Evolutionary conservation across 177 flowering plant species (phyloP).

Genomic region (Vitis hybrid): DNA sequence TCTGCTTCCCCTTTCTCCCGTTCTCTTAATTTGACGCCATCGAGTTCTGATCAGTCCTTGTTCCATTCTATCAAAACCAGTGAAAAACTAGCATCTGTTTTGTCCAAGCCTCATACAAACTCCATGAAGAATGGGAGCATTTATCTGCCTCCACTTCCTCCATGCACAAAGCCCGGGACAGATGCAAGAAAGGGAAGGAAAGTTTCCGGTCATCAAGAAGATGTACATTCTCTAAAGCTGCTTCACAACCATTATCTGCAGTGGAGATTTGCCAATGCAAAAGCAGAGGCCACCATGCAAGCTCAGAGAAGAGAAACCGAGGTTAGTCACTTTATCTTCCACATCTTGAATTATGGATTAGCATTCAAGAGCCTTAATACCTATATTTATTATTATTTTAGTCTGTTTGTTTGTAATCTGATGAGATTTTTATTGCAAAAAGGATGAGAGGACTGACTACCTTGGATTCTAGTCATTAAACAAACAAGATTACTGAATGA

Average conservation of each 20-base stretch:
- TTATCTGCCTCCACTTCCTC: constrained; percentile 51
- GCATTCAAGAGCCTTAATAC: too few species aligned
- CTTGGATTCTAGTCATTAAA: too few species aligned
- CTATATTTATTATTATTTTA: too few species aligned
- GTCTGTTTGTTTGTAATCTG: too few species aligned
- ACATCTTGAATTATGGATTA: not conserved
- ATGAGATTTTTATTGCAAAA: too few species aligned
- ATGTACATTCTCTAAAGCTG: constrained; percentile 53
- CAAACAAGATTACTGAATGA: too few species aligned
- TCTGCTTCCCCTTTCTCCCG: constrained; percentile 36
- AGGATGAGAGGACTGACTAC: too few species aligned
- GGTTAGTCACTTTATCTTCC: constrained; percentile 36
- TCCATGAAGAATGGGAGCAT: constrained; percentile 17
- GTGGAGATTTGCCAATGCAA: constrained; percentile 83
- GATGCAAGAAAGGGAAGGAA: constrained; percentile 52
- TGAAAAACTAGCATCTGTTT: constrained; percentile 2
- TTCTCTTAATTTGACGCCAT: constrained; percentile 29
- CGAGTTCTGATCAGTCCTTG: constrained; percentile 14
- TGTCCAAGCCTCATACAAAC: constrained; percentile 1
- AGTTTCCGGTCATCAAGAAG: constrained; percentile 43
- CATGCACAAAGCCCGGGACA: constrained; percentile 19
- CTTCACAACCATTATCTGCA: constrained; percentile 68
- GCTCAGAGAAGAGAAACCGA: constrained; percentile 55
- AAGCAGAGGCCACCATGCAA: constrained; percentile 49
- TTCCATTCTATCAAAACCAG: constrained; percentile 11